These are phyloP conservation scores for Priceomyces carsonii DNA, from an alignment of 805 yeast genomes.

Conservation along the genomic window DNA sequence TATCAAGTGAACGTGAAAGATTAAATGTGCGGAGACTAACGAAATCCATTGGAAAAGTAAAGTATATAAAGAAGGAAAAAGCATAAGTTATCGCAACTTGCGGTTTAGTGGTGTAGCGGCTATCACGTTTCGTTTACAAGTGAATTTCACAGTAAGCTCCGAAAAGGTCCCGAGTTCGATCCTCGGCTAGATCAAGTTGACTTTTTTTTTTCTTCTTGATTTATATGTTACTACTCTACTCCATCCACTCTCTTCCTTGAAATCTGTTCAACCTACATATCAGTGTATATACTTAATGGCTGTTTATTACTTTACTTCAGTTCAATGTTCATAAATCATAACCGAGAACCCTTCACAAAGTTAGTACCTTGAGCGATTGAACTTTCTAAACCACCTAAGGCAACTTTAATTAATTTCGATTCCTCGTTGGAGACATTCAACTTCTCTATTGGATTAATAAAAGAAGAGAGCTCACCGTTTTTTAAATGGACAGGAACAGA, in stretches of 20 bases:
- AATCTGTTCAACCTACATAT: too few relatives aligned
- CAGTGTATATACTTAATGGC: background rate
- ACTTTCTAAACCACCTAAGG: slow-evolving; percentile 38
- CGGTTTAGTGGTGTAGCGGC: slow-evolving; percentile 45
- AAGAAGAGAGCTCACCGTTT: slow-evolving; percentile 37
- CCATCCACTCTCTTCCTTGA: too few relatives aligned
- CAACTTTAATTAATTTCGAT: slow-evolving; percentile 33
- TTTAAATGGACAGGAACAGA: slow-evolving; percentile 48
- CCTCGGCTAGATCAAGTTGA: slow-evolving; percentile 40
- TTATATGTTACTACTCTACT: background rate
- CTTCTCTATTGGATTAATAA: slow-evolving; percentile 33
- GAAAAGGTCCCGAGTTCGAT: slow-evolving; percentile 48
- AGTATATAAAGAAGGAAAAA: too few relatives aligned
- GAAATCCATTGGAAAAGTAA: too few relatives aligned
- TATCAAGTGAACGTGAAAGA: too few relatives aligned
- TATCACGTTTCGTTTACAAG: slow-evolving; percentile 45
- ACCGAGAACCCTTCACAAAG: slow-evolving; percentile 40
- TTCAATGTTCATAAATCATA: slow-evolving; percentile 22
- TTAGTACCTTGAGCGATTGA: slow-evolving; percentile 42
- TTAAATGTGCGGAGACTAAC: too few relatives aligned
- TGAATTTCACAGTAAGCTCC: slow-evolving; percentile 34
- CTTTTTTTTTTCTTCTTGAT: slow-evolving; percentile 9
- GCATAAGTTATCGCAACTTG: slow-evolving; percentile 8
- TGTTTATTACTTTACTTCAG: background rate
- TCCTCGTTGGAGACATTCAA: slow-evolving; percentile 32